These are phyloP conservation scores for Vigna mungo DNA, from an alignment of 306 rosid species.

Conservation along the genomic window DNA sequence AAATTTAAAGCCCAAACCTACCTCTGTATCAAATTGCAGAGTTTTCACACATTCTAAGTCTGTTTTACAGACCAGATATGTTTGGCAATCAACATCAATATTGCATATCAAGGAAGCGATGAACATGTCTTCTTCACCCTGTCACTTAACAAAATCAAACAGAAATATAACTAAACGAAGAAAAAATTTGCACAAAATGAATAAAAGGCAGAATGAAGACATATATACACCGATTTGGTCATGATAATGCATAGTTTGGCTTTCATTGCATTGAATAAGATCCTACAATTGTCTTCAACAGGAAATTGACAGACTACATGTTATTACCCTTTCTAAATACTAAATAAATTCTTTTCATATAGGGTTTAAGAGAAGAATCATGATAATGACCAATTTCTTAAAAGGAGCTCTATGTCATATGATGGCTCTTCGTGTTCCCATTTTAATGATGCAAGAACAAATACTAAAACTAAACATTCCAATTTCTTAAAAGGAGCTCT, in stretches of 20 bases:
- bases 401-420: conserved; percentile 26
- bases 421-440: conserved; percentile 2
- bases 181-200: not conserved
- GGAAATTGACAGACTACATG: conserved; percentile 27
- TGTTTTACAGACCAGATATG: conserved; percentile 74
- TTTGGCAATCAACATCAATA: conserved; percentile 75
- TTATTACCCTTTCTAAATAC: conserved; percentile 23
- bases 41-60: conserved; percentile 82
- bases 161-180: conserved; percentile 17
- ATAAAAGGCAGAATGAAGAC: conserved; percentile 22
- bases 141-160: conserved; percentile 37
- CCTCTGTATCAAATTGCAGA: conserved; percentile 89
- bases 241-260: conserved; percentile 19
- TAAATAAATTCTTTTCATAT: not conserved
- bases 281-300: conserved; percentile 26
- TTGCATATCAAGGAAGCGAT: conserved; percentile 95
- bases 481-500: too few species aligned
- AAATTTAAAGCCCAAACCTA: conserved; percentile 46
- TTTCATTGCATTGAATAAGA: conserved; percentile 15
- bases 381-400: conserved; percentile 10
- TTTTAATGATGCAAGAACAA: not conserved
- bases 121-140: conserved; percentile 82
- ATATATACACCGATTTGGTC: not conserved
- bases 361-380: not conserved
- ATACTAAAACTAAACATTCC: conserved; percentile 34